Evolutionary conservation across 1,284 basidiomycete species (phyloP), one percentile per base, ranked within the genome.

Genomic region (Fomes fomentarius): DNA sequence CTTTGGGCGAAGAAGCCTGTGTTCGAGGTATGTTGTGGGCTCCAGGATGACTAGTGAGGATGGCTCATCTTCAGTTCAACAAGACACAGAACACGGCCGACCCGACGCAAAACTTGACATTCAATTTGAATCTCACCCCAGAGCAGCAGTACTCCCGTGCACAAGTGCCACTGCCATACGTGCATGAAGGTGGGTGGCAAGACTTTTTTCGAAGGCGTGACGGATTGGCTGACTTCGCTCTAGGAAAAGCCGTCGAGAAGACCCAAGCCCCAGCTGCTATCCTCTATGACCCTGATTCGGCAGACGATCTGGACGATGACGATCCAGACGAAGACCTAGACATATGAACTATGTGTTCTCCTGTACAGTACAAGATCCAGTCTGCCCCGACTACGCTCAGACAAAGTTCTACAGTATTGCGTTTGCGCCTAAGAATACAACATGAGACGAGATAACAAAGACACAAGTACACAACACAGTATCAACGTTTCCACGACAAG

Each of bases 241-340:
- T 54, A 74, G 75, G 74, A 12, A 66, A 69, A 62, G 19, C 48
- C 22, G 4, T 40, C 9, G 47, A 48, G 26, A 52, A 59, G 24
- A 22, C 43, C 31, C 25, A 41, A 41, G 43, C 54, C 10, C 52
- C 66, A 15, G 75, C 73, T 8, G 74, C 74, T 14, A 85, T 86
- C 33, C 68, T 81, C 50, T 94, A 94, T 58, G 89, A 93, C 62
- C 91, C 93, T 15, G 92, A 94, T 66, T 92, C 91, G 17, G 92
- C 89, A 30, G 92, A 94, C 65, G 93, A 94, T 62, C 81, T 93
- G 44, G 92, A 94, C 63, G 92, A 93, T 51, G 93, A 94, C 50
- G 92, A 94, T 74, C 92, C 92, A 19, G 92, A 94, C 63, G 92
- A 94, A 66, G 92, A 94, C 69, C 72, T 94, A 54, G 90, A 94